Base-by-base conservation (phyloP, 2,329 filamentous ascomycete genomes). In the Claviceps capensis region DNA sequence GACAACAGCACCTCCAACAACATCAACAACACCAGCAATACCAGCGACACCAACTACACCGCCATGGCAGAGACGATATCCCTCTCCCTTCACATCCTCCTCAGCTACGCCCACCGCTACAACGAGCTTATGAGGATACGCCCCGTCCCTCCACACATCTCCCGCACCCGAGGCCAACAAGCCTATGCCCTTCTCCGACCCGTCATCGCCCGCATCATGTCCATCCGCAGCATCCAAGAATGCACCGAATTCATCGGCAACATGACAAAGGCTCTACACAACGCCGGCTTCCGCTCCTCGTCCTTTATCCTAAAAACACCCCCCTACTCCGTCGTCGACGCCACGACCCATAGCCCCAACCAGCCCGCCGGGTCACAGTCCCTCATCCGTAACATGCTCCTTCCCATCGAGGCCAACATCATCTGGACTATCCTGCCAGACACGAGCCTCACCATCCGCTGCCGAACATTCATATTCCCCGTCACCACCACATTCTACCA, bases 81-180 rank as follows among this genome's bases (percentile, higher is more conserved):
- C 2, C 72, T 86, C 48, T 76, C 80, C 0, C 74, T 95, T 3
- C 82, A 88, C 42, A 75, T 96, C 22, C 74, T 96, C 2, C 79
- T 97, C 7, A 79, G 78, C 48, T 83, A 90, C 57, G 82, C 86
- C 2, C 91, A 97, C 64, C 80, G 85, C 9, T 79, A 86, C 62
- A 89, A 84, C 57, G 78, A 88, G 54, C 72, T 81, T 41, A 77
- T 78, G 44, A 79, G 89, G 51, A 85, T 83, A 1, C 78, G 82
- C 34, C 72, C 81, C 42, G 57, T 69, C 37, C 62, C 70, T 37
- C 65, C 70, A 53, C 57, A 73, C 56, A 60, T 69, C 59, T 56
- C 63, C 26, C 65, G 67, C 48, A 59, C 64, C 30, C 59, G 68
- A 9, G 63, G 67, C 4, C 66, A 69, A 44, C 70, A 71, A 38